These are phyloP conservation scores for Leishmania aethiopica DNA, from an alignment of 208 protist species.

Conservation along the genomic window DNA sequence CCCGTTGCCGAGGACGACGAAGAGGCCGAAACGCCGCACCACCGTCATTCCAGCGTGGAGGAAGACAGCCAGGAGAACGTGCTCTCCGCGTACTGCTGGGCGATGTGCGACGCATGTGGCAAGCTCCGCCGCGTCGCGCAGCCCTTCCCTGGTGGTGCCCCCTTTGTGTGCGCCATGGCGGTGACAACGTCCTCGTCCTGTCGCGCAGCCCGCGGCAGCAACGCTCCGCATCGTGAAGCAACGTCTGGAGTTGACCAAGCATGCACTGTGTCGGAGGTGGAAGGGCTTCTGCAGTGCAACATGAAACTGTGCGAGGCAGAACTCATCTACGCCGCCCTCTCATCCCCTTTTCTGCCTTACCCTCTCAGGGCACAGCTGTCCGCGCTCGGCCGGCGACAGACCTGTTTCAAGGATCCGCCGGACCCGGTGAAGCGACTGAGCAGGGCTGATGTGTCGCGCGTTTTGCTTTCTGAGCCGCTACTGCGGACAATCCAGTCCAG, in stretches of 20 bases:
- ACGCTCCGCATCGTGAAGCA: not conserved
- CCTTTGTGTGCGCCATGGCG: slow-evolving; percentile 79
- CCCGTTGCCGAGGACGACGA: slow-evolving; percentile 1
- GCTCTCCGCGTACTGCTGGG: slow-evolving; percentile 79
- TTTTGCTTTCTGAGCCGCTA: slow-evolving; percentile 35
- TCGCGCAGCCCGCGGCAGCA: slow-evolving; percentile 7
- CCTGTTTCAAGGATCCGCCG: not conserved
- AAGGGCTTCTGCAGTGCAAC: slow-evolving; percentile 42
- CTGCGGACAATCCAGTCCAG: slow-evolving; percentile 26
- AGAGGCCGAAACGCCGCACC: not conserved
- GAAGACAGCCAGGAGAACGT: slow-evolving; percentile 35
- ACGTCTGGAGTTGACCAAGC: slow-evolving; percentile 14
- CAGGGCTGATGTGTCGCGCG: slow-evolving; percentile 18
- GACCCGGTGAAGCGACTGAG: not conserved
- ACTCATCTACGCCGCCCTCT: slow-evolving; percentile 33
- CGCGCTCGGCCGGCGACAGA: not conserved
- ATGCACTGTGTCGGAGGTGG: slow-evolving; percentile 62
- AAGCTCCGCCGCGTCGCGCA: slow-evolving; percentile 85
- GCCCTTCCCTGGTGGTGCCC: slow-evolving; percentile 79
- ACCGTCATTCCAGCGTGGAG: slow-evolving; percentile 1
- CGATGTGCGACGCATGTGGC: slow-evolving; percentile 73
- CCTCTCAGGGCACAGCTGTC: slow-evolving; percentile 26
- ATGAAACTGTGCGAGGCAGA: slow-evolving; percentile 24
- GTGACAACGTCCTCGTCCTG: slow-evolving; percentile 31
- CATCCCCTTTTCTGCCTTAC: slow-evolving; percentile 39